A percentile compares a stretch with the other conserved stretches of the same genome.
phyloP scores from a whole-genome alignment of 768 basidiomycete genomes.

The Agrocybe chaxingu region DNA sequence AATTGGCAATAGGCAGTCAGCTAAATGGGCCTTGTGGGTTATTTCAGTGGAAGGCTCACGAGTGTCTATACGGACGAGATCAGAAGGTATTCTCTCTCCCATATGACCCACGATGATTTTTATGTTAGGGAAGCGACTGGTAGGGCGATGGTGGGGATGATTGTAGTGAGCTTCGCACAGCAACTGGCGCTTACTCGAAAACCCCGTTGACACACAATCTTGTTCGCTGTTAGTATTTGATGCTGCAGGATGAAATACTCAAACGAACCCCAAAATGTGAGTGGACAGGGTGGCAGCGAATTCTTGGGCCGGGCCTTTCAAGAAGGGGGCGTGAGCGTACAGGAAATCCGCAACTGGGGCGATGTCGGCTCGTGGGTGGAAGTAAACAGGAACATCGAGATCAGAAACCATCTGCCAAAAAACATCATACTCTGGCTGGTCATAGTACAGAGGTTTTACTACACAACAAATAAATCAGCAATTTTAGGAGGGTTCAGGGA shows the following conservation, averaged over 20 bases:
- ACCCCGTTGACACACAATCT: constrained; percentile 36
- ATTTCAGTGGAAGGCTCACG: constrained; percentile 20
- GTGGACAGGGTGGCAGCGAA: constrained; percentile 36
- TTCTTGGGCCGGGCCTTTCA: constrained; percentile 32
- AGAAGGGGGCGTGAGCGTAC: constrained; percentile 30
- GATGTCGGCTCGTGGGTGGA: constrained; percentile 33
- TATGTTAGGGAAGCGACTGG: constrained; percentile 37
- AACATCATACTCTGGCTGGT: constrained; percentile 35
- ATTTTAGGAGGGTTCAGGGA: background rate
- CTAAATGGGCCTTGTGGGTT: background rate
- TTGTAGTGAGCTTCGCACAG: background rate
- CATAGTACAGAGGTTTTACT: constrained; percentile 36
- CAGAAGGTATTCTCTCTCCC: constrained; percentile 40
- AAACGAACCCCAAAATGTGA: constrained; percentile 33
- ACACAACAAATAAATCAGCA: background rate
- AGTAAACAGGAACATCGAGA: constrained; percentile 36
- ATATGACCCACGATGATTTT: constrained; percentile 41
- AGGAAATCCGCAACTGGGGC: constrained; percentile 19
- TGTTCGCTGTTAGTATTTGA: background rate
- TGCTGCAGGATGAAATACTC: background rate
- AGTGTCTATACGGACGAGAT: constrained; percentile 36
- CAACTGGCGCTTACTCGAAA: constrained; percentile 27
- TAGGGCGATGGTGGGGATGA: background rate
- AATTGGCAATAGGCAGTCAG: background rate
- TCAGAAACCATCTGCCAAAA: constrained; percentile 36